Evolutionary conservation across 768 basidiomycete genomes (phyloP).

Genomic region (Suillus occidentalis): DNA sequence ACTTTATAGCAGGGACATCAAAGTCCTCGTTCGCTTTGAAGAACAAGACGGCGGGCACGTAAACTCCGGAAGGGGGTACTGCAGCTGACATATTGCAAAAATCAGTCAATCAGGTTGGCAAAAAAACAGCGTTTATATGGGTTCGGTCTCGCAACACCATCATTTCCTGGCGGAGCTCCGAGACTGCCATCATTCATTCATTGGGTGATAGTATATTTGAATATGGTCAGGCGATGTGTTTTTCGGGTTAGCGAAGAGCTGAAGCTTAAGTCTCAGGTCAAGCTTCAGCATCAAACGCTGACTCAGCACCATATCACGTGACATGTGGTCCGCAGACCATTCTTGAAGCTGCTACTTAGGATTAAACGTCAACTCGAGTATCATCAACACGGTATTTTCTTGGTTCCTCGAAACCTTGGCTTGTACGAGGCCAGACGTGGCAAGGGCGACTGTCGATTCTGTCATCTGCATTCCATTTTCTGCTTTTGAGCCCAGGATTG

Average conservation of each 20-base stretch:
- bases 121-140: slow-evolving; percentile 4
- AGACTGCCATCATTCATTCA: not conserved
- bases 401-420: not conserved
- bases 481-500: not conserved
- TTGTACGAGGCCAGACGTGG: not conserved
- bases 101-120: not conserved
- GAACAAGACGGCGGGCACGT: slow-evolving; percentile 79
- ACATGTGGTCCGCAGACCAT: not conserved
- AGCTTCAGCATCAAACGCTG: not conserved
- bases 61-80: slow-evolving; percentile 66
- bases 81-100: slow-evolving; percentile 21
- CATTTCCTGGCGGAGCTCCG: slow-evolving; percentile 11
- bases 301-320: not conserved
- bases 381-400: not conserved
- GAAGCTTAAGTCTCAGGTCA: too few species aligned
- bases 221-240: not conserved
- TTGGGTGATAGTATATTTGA: too few species aligned
- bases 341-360: not conserved
- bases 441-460: not conserved
- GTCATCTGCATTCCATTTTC: not conserved
- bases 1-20: slow-evolving; percentile 62
- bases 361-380: not conserved
- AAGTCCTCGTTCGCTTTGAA: slow-evolving; percentile 69
- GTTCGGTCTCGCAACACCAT: not conserved
- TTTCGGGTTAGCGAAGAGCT: too few species aligned